Conservation (phyloP, 768 basidiomycete species). For the Pleurotus sapidus region DNA sequence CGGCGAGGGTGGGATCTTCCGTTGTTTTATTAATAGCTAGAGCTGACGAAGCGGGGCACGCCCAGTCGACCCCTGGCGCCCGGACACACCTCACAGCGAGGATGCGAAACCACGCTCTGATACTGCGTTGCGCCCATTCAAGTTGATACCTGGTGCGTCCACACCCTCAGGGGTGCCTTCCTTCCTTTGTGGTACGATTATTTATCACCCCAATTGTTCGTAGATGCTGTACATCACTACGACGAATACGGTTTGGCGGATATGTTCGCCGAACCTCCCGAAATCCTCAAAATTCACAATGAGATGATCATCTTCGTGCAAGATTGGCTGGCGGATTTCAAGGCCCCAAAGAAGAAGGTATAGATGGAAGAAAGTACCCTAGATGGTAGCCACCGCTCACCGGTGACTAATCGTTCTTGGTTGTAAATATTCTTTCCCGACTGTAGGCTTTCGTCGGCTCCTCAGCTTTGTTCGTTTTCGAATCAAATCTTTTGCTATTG, state of each 20-base stretch:
- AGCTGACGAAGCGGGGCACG: no score
- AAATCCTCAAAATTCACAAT: constrained; percentile 77
- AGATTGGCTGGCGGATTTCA: constrained; percentile 64
- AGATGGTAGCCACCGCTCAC: no score
- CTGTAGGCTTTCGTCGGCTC: no score
- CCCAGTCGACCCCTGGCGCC: constrained; percentile 87
- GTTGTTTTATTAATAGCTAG: background rate
- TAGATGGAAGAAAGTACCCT: background rate
- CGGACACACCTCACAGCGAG: constrained; percentile 78
- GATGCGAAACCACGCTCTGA: constrained; percentile 68
- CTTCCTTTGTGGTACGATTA: background rate
- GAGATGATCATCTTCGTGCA: constrained; percentile 80
- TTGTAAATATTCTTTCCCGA: no score
- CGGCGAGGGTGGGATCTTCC: constrained; percentile 57
- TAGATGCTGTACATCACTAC: constrained; percentile 74
- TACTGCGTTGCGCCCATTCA: constrained; percentile 76
- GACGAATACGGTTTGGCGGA: constrained; percentile 74
- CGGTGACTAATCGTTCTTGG: no score
- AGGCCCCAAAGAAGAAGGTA: constrained; percentile 8
- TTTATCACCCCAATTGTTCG: background rate
- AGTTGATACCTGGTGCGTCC: constrained; percentile 76
- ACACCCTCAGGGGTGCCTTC: background rate
- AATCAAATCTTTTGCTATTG: no score
- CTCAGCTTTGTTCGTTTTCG: no score
- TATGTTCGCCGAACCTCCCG: constrained; percentile 60